Percentiles rank a stretch among this genome's conserved stretches.
These are phyloP conservation scores for Starmerella bacillaris DNA, from an alignment of 805 yeast genomes.

Conservation along the genomic window DNA sequence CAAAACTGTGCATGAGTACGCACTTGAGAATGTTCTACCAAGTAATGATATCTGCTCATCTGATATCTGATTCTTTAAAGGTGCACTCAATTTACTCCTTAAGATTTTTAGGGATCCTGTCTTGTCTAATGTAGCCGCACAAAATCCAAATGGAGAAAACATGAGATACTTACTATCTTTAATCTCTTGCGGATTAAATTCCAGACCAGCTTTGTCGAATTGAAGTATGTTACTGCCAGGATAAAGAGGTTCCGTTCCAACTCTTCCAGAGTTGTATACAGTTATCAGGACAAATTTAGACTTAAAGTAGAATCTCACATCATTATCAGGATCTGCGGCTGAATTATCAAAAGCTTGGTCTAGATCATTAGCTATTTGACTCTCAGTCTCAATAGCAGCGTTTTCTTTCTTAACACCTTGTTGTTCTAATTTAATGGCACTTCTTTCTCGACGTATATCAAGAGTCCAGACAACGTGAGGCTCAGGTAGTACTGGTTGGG, in stretches of 20 bases:
- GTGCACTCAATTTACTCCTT: not conserved
- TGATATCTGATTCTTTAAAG: not conserved
- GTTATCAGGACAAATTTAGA: constrained; percentile 4
- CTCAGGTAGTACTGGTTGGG: constrained; percentile 9
- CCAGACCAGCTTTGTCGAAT: constrained; percentile 6
- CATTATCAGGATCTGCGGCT: not conserved
- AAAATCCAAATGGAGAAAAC: not conserved
- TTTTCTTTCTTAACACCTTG: not conserved
- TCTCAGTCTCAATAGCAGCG: too few species aligned
- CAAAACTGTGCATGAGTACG: constrained; percentile 56
- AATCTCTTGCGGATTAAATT: constrained; percentile 5
- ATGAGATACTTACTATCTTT: not conserved
- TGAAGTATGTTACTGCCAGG: constrained; percentile 7
- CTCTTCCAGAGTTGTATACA: constrained; percentile 11
- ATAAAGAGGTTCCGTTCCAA: constrained; percentile 17
- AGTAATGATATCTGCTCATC: not conserved
- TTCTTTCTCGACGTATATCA: not conserved
- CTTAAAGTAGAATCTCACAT: not conserved
- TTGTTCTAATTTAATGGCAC: constrained; percentile 6
- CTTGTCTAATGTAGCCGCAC: not conserved
- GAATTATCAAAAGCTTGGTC: not conserved
- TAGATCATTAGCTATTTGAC: not conserved
- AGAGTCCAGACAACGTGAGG: constrained; percentile 8
- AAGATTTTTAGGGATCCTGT: not conserved
- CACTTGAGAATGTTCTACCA: constrained; percentile 35